phyloP scores from a whole-genome alignment of 306 rosid genomes.

The Luffa aegyptiaca region DNA sequence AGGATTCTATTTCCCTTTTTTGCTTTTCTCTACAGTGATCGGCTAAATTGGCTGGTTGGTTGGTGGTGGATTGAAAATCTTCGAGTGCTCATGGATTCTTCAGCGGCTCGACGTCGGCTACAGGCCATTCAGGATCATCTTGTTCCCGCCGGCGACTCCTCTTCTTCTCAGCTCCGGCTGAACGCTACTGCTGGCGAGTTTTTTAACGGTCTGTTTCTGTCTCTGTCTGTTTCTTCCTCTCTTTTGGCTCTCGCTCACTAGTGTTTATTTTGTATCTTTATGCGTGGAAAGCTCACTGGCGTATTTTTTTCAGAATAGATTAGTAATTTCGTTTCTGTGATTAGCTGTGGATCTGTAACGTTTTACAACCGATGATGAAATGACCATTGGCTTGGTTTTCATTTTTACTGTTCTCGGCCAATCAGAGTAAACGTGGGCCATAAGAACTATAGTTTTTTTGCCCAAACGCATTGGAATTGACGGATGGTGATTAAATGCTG shows the following conservation, averaged over 20 bases:
- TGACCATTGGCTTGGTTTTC: not conserved
- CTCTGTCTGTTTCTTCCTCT: conserved; percentile 5
- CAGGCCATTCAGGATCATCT: conserved; percentile 52
- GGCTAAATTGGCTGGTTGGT: not conserved
- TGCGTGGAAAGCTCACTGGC: not conserved
- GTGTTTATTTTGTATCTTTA: not conserved
- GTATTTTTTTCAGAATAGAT: not conserved
- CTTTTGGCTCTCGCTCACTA: not conserved
- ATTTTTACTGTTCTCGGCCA: not conserved
- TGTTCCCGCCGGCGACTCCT: conserved; percentile 28
- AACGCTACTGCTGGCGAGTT: conserved; percentile 74
- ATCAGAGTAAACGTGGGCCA: conserved; percentile 1
- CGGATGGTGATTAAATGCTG: not conserved
- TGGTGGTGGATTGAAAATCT: not conserved
- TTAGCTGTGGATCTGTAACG: not conserved
- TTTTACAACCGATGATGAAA: not conserved
- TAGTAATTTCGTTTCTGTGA: not conserved
- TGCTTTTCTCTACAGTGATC: not conserved
- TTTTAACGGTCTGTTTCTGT: conserved; percentile 32
- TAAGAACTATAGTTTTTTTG: not conserved
- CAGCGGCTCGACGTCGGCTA: conserved; percentile 65
- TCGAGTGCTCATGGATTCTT: conserved; percentile 40
- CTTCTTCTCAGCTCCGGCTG: conserved; percentile 36
- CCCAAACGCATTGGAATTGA: not conserved
- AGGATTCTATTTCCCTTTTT: not conserved